Percentiles rank a stretch among this genome's conserved stretches.
Evolutionary conservation across 2,329 filamentous ascomycete genomes (phyloP).

Genomic region (Biscogniauxia sp.): DNA sequence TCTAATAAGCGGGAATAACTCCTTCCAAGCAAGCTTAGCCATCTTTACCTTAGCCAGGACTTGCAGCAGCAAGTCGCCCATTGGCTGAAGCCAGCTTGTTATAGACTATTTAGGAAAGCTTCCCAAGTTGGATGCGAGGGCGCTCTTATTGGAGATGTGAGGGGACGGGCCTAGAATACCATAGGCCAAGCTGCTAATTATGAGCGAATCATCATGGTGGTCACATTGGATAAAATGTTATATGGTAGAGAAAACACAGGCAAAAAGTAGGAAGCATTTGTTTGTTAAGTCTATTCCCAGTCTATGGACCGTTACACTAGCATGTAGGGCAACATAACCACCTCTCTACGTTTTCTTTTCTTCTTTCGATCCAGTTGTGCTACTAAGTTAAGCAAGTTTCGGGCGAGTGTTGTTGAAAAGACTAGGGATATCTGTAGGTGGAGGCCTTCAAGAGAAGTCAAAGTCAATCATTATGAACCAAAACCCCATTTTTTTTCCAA

Average conservation of each 20-base stretch:
- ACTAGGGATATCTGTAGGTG: conserved; percentile 19
- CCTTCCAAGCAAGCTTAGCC: not conserved
- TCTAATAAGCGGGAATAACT: not conserved
- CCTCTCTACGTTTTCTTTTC: conserved; percentile 10
- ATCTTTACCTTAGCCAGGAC: not conserved
- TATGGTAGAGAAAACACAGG: not conserved
- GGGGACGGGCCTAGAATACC: not conserved
- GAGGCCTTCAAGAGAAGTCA: conserved; percentile 19
- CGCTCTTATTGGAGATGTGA: not conserved
- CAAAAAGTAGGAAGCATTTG: too few relatives aligned
- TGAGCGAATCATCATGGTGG: not conserved
- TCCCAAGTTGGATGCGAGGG: not conserved
- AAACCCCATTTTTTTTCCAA: conserved; percentile 13
- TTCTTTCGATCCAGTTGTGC: conserved; percentile 10
- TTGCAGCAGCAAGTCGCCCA: not conserved
- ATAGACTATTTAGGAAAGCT: not conserved
- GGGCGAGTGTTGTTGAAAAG: conserved; percentile 7
- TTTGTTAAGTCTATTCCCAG: conserved; percentile 21
- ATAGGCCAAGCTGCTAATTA: not conserved
- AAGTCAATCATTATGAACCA: conserved; percentile 24
- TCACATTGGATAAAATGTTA: not conserved
- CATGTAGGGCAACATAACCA: conserved; percentile 2
- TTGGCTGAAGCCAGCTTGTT: not conserved
- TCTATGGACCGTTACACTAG: conserved; percentile 21
- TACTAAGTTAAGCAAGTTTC: conserved; percentile 9